Conservation (phyloP, 73 alveolate species). For the Urostyla sp. region DNA sequence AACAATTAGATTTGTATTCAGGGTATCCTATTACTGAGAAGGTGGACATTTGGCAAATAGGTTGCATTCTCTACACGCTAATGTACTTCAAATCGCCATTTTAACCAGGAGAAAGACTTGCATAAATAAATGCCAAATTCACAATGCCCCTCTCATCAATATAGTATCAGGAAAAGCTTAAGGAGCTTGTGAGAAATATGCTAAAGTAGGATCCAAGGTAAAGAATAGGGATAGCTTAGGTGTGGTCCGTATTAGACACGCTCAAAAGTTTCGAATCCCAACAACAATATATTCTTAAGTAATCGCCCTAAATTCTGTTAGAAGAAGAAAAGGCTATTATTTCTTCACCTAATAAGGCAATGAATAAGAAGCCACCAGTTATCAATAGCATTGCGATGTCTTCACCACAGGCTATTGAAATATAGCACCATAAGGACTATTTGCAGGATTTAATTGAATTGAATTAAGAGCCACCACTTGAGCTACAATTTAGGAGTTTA, state of each 20-base stretch:
- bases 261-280: background rate
- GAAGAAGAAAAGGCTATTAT: background rate
- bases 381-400: background rate
- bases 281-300: too few relatives aligned
- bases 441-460: background rate
- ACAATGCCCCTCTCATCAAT: constrained; percentile 76
- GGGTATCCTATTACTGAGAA: constrained; percentile 80
- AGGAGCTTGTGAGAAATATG: constrained; percentile 80
- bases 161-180: constrained; percentile 70
- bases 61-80: constrained; percentile 83
- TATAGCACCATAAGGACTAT: background rate
- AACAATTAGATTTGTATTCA: constrained; percentile 87
- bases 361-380: background rate
- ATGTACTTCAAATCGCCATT: constrained; percentile 92
- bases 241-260: constrained; percentile 23
- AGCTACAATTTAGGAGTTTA: constrained; percentile 2
- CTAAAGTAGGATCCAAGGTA: constrained; percentile 86
- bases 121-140: constrained; percentile 85
- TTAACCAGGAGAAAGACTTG: constrained; percentile 87
- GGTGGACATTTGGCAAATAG: constrained; percentile 95
- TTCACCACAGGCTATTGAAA: background rate
- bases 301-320: background rate
- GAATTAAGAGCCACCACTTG: background rate
- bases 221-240: constrained; percentile 32
- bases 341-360: too few relatives aligned